Conservation (phyloP, 73 alveolate species). For the Blepharisma japonicum region DNA sequence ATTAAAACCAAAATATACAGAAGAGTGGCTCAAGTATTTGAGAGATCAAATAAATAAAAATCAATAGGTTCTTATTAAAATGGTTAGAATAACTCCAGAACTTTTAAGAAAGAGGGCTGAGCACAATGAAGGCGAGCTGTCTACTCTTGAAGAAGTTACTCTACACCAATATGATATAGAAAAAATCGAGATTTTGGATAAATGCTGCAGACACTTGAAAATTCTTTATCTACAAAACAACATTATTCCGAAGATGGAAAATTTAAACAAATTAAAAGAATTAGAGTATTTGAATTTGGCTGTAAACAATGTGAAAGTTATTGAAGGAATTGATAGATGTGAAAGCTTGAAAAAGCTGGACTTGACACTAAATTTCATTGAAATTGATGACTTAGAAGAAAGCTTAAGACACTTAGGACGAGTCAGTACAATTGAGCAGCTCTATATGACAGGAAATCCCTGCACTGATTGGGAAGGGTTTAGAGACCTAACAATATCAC, state of each 20-base stretch:
- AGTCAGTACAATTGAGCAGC: slow-evolving; percentile 59
- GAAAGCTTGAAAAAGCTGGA: slow-evolving; percentile 95
- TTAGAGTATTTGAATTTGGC: slow-evolving; percentile 98
- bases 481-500: slow-evolving; percentile 73
- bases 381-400: slow-evolving; percentile 84
- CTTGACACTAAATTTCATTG: slow-evolving; percentile 95
- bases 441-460: slow-evolving; percentile 95
- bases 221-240: slow-evolving; percentile 95
- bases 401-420: slow-evolving; percentile 47
- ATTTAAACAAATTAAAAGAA: slow-evolving; percentile 88
- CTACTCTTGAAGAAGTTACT: slow-evolving; percentile 95
- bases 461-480: slow-evolving; percentile 88
- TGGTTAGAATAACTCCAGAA: slow-evolving; percentile 79
- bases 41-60: neutral
- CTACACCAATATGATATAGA: slow-evolving; percentile 88
- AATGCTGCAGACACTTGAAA: slow-evolving; percentile 54
- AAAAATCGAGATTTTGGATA: slow-evolving; percentile 81
- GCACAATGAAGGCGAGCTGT: slow-evolving; percentile 97
- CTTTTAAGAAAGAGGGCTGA: slow-evolving; percentile 93
- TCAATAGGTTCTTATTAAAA: slow-evolving; percentile 1
- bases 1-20: neutral
- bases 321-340: slow-evolving; percentile 95
- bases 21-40: neutral
- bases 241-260: slow-evolving; percentile 95
- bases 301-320: slow-evolving; percentile 85